These are phyloP conservation scores for Paraphoma sp. DNA, from an alignment of 2,329 filamentous ascomycete species.

Conservation along the genomic window DNA sequence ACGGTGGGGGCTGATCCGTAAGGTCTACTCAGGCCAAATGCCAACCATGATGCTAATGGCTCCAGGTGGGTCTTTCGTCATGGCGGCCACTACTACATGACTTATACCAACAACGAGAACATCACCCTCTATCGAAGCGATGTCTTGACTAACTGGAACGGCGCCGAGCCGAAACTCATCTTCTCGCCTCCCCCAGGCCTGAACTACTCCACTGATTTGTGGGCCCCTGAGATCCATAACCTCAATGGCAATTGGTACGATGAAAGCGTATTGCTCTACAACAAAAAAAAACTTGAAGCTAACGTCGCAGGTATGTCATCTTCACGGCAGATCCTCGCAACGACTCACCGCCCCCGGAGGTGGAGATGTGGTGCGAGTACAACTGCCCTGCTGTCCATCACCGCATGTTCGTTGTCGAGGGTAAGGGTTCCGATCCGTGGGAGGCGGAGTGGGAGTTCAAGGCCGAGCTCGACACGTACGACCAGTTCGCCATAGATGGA, in stretches of 20 bases:
- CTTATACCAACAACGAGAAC: slow-evolving; percentile 52
- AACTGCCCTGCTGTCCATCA: slow-evolving; percentile 60
- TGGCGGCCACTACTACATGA: slow-evolving; percentile 54
- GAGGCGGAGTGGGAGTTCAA: slow-evolving; percentile 53
- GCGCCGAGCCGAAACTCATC: slow-evolving; percentile 52
- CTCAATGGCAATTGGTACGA: slow-evolving; percentile 51
- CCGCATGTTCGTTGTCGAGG: slow-evolving; percentile 59
- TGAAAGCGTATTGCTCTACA: background rate
- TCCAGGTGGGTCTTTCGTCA: slow-evolving; percentile 52
- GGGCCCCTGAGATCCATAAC: slow-evolving; percentile 60
- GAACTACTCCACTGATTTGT: slow-evolving; percentile 57
- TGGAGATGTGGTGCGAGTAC: slow-evolving; percentile 57
- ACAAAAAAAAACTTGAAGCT: background rate
- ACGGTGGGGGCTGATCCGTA: slow-evolving; percentile 53
- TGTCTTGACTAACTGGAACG: slow-evolving; percentile 53
- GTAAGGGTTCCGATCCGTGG: slow-evolving; percentile 54
- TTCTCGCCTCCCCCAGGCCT: slow-evolving; percentile 51
- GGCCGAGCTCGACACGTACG: slow-evolving; percentile 56
- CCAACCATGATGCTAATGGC: background rate
- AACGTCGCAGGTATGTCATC: slow-evolving; percentile 50
- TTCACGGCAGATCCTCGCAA: slow-evolving; percentile 59
- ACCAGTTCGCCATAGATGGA: slow-evolving; percentile 62
- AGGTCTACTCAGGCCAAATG: slow-evolving; percentile 8
- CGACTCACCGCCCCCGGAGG: slow-evolving; percentile 55
- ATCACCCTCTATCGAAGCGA: slow-evolving; percentile 53